phyloP scores from a whole-genome alignment of 192 early-diverging fungal species.

The Backusella luteola region DNA sequence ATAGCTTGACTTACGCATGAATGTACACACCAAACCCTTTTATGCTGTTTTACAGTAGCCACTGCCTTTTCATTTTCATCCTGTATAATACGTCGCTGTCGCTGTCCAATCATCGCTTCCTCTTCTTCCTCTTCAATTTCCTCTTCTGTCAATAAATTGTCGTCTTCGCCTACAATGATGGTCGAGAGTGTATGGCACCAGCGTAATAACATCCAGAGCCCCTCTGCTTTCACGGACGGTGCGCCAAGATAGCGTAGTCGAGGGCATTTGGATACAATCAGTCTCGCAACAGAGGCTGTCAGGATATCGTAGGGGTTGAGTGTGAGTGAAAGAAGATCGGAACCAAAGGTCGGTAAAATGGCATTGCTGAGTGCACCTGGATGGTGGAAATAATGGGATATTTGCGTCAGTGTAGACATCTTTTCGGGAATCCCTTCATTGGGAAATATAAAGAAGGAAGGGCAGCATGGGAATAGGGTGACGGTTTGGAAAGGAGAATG shows the following conservation, averaged over 20 bases:
- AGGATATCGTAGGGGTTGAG: constrained; percentile 31
- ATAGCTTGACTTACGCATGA: background rate
- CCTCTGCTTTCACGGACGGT: constrained; percentile 26
- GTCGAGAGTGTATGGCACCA: constrained; percentile 25
- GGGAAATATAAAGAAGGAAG: constrained; percentile 25
- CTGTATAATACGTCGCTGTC: background rate
- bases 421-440: constrained; percentile 9
- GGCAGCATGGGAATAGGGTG: constrained; percentile 12
- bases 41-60: constrained; percentile 19
- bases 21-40: constrained; percentile 34
- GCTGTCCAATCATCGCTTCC: background rate
- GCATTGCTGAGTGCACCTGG: constrained; percentile 29
- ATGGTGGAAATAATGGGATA: constrained; percentile 28
- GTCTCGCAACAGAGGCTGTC: constrained; percentile 10
- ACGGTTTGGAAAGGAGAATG: constrained; percentile 1
- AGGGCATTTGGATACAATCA: constrained; percentile 28
- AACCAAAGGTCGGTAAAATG: constrained; percentile 31
- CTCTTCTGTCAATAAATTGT: constrained; percentile 2
- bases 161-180: constrained; percentile 21
- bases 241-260: constrained; percentile 14
- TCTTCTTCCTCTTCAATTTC: constrained; percentile 8
- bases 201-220: constrained; percentile 27
- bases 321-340: constrained; percentile 21
- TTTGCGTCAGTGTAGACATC: constrained; percentile 20
- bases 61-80: constrained; percentile 23